Percentiles rank a stretch among this genome's conserved stretches.
These are phyloP conservation scores for Mortierella sp. DNA, from an alignment of 371 early-diverging fungal species.

Conservation along the genomic window DNA sequence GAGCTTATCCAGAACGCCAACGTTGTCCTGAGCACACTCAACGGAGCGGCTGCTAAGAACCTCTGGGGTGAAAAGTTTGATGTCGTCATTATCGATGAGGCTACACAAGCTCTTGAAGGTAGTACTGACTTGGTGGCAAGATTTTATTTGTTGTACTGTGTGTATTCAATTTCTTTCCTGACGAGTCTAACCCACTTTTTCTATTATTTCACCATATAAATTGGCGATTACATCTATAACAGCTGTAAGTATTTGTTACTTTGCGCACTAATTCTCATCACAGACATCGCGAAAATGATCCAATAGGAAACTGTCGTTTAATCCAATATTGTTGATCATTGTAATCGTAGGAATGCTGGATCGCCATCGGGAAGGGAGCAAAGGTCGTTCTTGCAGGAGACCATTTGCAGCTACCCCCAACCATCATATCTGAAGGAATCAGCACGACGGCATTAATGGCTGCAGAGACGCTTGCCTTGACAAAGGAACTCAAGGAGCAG, in stretches of 20 bases:
- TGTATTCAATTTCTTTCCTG: background rate
- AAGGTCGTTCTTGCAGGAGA: constrained; percentile 96
- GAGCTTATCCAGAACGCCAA: constrained; percentile 74
- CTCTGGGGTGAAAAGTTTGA: constrained; percentile 84
- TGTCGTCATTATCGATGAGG: constrained; percentile 95
- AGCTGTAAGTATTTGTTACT: constrained; percentile 7
- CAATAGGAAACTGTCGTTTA: background rate
- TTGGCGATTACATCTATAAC: background rate
- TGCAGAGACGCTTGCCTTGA: constrained; percentile 23
- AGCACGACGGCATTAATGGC: constrained; percentile 50
- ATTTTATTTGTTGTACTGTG: background rate
- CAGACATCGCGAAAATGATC: background rate
- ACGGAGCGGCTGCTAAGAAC: constrained; percentile 71
- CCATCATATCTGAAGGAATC: constrained; percentile 65
- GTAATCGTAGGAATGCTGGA: constrained; percentile 84
- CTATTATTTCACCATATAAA: background rate
- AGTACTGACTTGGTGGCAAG: background rate
- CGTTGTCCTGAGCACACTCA: constrained; percentile 75
- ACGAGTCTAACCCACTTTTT: background rate
- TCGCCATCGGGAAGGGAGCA: constrained; percentile 84
- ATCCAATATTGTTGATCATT: background rate
- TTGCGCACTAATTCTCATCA: background rate
- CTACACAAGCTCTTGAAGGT: constrained; percentile 89
- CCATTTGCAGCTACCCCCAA: constrained; percentile 94
- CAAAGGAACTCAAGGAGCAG: constrained; percentile 44